Base-by-base conservation (phyloP, 768 basidiomycete species). In the Lyophyllum atratum region DNA sequence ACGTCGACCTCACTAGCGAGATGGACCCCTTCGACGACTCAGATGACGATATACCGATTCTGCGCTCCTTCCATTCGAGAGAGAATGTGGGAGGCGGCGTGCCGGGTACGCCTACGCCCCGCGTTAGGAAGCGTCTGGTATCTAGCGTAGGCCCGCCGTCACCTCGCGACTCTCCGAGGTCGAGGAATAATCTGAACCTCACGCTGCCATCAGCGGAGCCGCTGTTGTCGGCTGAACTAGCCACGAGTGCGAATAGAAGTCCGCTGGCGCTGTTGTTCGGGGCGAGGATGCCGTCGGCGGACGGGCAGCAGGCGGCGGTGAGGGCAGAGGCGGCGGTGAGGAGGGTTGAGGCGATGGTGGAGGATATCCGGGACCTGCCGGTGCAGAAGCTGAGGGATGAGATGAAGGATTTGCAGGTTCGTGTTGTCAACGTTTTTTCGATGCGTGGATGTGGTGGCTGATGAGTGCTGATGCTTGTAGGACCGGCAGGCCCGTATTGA, bases 401-500 rank as follows among this genome's bases (percentile, higher is more conserved):
- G 69, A 88, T 94, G 83, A 90, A 85, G 67, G 92, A 93, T 66
- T 70, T 93, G 26, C 89, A 90, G 80, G 89, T 89, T 44, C 47
- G 78, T 70, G 21, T 49, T 17, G 22, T 51, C 15, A 4, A 26
- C 33, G 55, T 39, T 54, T 28, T 29, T 12, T 28, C 3, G 19
- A 5, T 12, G 6, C 14, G 4, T 29, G 44, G 31, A 10, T n/a
- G 46, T 48, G 47, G 15, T 15, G 45, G n/a, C 33, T 46, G 24
- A 52, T 56, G 37, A 44, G 39, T 42, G 40, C 19, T 46, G 34
- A 21, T 45, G 47, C 22, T 37, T 44, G 6, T 59, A 87, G 85
- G 84, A 90, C 55, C 86, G 88, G 45, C 90, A 92, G 73, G 84
- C 85, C 17, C 81, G 90, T 34, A 93, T 93, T 59, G 90, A 93